Evolutionary conservation across 352 stramenopile genomes (phyloP).

Genomic region (Globisporangium nunn): DNA sequence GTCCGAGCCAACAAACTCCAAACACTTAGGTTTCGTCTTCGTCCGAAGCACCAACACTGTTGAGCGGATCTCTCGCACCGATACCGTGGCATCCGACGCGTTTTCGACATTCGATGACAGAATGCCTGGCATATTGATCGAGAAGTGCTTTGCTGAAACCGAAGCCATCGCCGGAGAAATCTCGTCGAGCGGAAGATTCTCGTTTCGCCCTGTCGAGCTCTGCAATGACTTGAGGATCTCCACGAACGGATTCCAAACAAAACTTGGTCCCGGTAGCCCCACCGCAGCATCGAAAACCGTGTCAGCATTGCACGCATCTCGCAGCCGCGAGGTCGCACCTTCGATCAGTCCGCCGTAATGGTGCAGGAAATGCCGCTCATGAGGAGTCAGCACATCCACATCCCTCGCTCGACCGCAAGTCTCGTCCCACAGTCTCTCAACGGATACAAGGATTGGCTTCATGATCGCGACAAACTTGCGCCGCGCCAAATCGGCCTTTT

Average conservation of each 20-base stretch:
- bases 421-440: constrained; percentile 59
- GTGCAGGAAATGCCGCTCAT: constrained; percentile 69
- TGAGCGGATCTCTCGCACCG: constrained; percentile 28
- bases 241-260: constrained; percentile 67
- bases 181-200: constrained; percentile 52
- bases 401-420: constrained; percentile 35
- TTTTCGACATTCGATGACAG: constrained; percentile 14
- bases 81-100: constrained; percentile 15
- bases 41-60: constrained; percentile 58
- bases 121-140: constrained; percentile 54
- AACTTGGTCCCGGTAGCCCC: constrained; percentile 11
- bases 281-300: constrained; percentile 2
- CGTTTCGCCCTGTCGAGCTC: constrained; percentile 28
- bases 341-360: constrained; percentile 51
- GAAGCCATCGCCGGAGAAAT: constrained; percentile 62
- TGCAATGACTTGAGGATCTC: constrained; percentile 62
- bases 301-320: constrained; percentile 30
- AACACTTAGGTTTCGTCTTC: constrained; percentile 84
- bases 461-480: constrained; percentile 80
- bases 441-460: constrained; percentile 63
- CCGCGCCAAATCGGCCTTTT: constrained; percentile 60
- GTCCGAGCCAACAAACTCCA: constrained; percentile 74
- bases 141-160: constrained; percentile 26
- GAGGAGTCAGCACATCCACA: constrained; percentile 35
- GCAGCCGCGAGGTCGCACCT: constrained; percentile 35